These are phyloP conservation scores for Ogataea paradorogensis DNA, from an alignment of 805 yeast genomes.

Conservation along the genomic window DNA sequence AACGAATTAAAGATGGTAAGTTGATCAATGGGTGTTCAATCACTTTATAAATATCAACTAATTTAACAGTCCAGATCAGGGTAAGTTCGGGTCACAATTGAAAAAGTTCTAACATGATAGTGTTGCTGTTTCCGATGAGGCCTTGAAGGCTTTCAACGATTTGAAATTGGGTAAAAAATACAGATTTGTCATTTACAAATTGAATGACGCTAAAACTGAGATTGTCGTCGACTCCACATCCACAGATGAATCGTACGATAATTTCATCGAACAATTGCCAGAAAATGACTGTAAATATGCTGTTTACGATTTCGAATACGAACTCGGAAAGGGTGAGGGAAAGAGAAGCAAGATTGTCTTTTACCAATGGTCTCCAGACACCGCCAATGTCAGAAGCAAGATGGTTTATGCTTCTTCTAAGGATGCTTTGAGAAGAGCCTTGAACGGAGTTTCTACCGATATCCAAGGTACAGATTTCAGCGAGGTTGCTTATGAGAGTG, in stretches of 20 bases:
- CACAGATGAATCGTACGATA: conserved; percentile 70
- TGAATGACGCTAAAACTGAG: conserved; percentile 85
- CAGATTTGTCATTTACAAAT: conserved; percentile 77
- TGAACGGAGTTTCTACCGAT: conserved; percentile 91
- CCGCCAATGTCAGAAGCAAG: conserved; percentile 92
- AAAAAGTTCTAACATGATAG: conserved; percentile 35
- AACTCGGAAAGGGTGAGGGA: conserved; percentile 86
- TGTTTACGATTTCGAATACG: conserved; percentile 94
- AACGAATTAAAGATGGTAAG: conserved; percentile 10
- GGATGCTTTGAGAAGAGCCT: conserved; percentile 95
- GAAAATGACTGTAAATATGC: conserved; percentile 97
- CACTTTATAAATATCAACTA: conserved; percentile 3
- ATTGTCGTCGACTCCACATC: conserved; percentile 87
- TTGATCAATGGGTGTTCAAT: neutral
- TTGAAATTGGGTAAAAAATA: conserved; percentile 89
- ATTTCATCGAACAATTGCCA: conserved; percentile 83
- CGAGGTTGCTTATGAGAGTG: conserved; percentile 93
- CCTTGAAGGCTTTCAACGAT: conserved; percentile 91
- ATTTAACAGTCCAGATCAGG: conserved; percentile 34
- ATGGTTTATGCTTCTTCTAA: conserved; percentile 99
- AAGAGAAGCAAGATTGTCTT: conserved; percentile 72
- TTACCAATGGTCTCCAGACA: conserved; percentile 96
- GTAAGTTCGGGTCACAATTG: conserved; percentile 22
- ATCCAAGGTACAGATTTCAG: conserved; percentile 97
- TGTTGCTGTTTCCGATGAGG: conserved; percentile 83